Base-by-base conservation (phyloP, 2,329 filamentous ascomycete genomes). In the Talaromyces sp. region DNA sequence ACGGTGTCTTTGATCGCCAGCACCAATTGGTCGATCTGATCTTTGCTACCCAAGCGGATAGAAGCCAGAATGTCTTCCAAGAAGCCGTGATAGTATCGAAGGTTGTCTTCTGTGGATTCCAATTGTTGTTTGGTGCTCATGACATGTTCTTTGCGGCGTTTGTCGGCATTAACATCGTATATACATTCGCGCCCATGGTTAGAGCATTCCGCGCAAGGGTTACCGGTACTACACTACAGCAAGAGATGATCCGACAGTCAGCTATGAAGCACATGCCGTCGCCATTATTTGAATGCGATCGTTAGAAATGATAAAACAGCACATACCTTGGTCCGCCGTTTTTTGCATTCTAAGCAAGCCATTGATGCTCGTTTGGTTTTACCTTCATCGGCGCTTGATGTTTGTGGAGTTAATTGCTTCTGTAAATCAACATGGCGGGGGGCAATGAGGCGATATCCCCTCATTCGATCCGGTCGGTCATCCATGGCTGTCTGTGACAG, bases 321-420 rank as follows among this genome's bases (percentile, higher is more conserved):
- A 43, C 50, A 48, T 75, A 78, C 76, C 74, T 73, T 77, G 56
- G 74, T 77, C 48, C 76, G 74, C 61, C 75, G 72, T 63, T 69
- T 72, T 67, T 78, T 74, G 67, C 76, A 78, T 67, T 78, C 75
- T 39, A 68, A 70, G 66, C 76, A 78, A 37, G 76, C 76, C 16
- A 73, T 75, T 8, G 76, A 77, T 13, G 75, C 76, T 60, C 76
- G 70, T 64, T 73, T 76, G 54, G 73, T 72, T 58, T 73, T 73
- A 56, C 64, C 66, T 24, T 78, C 75, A 22, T 78, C 76, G 37
- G 70, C 61, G 24, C 63, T 62, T 47, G 63, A 13, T 11, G 60
- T 4, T 50, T 24, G 31, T 56, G 60, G 52, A 2, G 45, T 54
- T 50, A 45, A 52, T n/a, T 16, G 35, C 16, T 31, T 24, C 45